phyloP scores from a whole-genome alignment of 495 filamentous ascomycete species.

The Penicillium nucicola region DNA sequence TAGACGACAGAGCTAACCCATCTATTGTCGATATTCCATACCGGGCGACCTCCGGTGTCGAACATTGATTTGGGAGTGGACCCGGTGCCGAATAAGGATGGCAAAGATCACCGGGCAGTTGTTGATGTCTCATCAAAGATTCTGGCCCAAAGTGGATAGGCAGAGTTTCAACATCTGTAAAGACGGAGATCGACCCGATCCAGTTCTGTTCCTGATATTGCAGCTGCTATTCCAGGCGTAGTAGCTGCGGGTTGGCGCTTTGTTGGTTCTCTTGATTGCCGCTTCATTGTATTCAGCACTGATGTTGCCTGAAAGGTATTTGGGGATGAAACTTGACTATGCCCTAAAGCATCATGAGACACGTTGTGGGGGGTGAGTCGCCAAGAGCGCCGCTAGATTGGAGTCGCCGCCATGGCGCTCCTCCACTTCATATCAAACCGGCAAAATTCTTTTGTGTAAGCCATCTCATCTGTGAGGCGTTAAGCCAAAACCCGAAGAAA shows the following conservation, averaged over 20 bases:
- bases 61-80: slow-evolving; percentile 21
- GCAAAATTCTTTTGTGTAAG: background rate
- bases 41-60: slow-evolving; percentile 12
- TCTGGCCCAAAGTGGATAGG: slow-evolving; percentile 6
- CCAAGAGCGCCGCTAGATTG: slow-evolving; percentile 7
- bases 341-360: slow-evolving; percentile 10
- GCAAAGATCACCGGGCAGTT: slow-evolving; percentile 13
- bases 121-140: slow-evolving; percentile 1
- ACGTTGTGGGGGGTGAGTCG: slow-evolving; percentile 4
- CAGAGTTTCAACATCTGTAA: slow-evolving; percentile 12
- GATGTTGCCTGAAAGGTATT: background rate
- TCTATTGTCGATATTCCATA: slow-evolving; percentile 16
- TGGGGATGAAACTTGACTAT: background rate
- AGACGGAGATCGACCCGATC: slow-evolving; percentile 28
- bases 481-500: background rate
- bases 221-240: background rate
- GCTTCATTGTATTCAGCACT: background rate
- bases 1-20: slow-evolving; percentile 13
- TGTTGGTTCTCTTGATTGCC: background rate
- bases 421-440: background rate
- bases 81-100: slow-evolving; percentile 11
- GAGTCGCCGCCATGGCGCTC: slow-evolving; percentile 6
- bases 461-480: slow-evolving; percentile 1
- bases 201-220: slow-evolving; percentile 8
- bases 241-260: background rate